These are phyloP conservation scores for Eimeria maxima DNA, from an alignment of 169 alveolate species.

Conservation along the genomic window DNA sequence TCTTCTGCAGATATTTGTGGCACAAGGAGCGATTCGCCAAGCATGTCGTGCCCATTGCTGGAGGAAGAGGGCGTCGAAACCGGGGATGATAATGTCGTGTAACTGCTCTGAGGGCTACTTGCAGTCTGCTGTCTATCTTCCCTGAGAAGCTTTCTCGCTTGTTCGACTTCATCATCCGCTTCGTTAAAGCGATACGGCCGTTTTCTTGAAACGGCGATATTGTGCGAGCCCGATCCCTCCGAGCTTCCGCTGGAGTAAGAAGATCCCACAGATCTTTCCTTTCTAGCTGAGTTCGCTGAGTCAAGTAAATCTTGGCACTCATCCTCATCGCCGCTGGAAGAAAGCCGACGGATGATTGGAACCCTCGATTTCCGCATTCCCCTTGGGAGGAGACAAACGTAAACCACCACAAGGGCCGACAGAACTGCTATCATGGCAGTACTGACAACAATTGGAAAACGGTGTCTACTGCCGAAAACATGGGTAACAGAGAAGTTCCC, in stretches of 20 bases:
- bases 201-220: not conserved
- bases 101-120: not conserved
- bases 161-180: not conserved
- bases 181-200: not conserved
- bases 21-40: not conserved
- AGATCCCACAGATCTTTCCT: not conserved
- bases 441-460: not conserved
- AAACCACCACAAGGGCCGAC: not conserved
- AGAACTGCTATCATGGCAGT: not conserved
- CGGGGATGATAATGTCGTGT: not conserved
- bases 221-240: not conserved
- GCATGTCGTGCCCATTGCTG: too few relatives aligned
- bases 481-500: not conserved
- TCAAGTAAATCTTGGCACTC: not conserved
- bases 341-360: not conserved
- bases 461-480: not conserved
- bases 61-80: not conserved
- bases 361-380: not conserved
- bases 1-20: not conserved
- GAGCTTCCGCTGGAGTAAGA: not conserved
- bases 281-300: not conserved
- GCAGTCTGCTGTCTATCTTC: not conserved
- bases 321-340: not conserved
- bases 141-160: not conserved
- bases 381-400: not conserved